Percentiles rank a stretch among this genome's conserved stretches.
phyloP scores from a whole-genome alignment of 805 yeast species.

The Candida mattraensis region DNA sequence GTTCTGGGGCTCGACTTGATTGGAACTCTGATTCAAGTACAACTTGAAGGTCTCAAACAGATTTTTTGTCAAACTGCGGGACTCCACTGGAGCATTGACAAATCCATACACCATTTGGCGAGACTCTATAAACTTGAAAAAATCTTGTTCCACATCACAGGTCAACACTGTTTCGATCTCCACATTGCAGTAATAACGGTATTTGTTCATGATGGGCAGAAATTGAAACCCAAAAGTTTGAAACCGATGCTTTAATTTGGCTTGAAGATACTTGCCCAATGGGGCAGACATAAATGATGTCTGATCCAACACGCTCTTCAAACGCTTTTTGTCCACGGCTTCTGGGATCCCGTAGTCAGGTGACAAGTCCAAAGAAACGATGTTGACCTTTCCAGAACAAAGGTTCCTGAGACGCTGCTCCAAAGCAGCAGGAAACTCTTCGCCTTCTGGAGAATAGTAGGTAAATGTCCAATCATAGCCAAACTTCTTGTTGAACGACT shows the following conservation, averaged over 20 bases:
- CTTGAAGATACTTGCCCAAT: constrained; percentile 39
- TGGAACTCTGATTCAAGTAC: constrained; percentile 43
- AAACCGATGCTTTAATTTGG: constrained; percentile 52
- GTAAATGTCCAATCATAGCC: constrained; percentile 90
- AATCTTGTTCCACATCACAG: constrained; percentile 57
- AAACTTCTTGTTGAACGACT: constrained; percentile 71
- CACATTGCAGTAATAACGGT: constrained; percentile 57
- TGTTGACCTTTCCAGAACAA: constrained; percentile 68
- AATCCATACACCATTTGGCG: constrained; percentile 49
- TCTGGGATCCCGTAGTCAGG: constrained; percentile 63
- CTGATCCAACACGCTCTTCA: constrained; percentile 44
- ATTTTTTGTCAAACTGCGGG: constrained; percentile 14
- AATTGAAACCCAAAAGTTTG: constrained; percentile 50
- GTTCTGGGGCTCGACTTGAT: constrained; percentile 37
- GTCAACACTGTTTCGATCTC: constrained; percentile 54
- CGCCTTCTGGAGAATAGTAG: constrained; percentile 47
- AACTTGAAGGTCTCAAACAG: constrained; percentile 44
- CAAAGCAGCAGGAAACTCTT: constrained; percentile 64
- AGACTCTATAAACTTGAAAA: constrained; percentile 42
- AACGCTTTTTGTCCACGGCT: constrained; percentile 59
- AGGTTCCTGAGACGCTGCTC: constrained; percentile 56
- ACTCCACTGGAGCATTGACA: constrained; percentile 29
- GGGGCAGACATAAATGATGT: constrained; percentile 24
- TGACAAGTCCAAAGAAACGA: constrained; percentile 57
- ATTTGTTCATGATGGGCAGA: constrained; percentile 42